phyloP scores from a whole-genome alignment of 352 stramenopile species.

The Globisporangium spinosum region DNA sequence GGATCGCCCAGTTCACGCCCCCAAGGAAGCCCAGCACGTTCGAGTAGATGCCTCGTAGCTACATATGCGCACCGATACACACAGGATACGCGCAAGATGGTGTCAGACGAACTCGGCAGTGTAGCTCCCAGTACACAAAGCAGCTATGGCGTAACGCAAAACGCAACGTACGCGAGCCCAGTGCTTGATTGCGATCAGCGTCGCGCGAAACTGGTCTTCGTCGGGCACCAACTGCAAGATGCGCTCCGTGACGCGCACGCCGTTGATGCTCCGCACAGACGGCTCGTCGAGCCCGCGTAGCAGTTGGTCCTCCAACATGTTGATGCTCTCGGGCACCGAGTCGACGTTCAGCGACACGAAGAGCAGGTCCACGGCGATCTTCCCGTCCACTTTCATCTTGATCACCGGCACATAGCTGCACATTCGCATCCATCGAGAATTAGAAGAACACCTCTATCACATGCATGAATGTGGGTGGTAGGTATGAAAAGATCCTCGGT shows the following conservation, averaged over 20 bases:
- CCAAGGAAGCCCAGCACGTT: constrained; percentile 98
- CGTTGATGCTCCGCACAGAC: constrained; percentile 92
- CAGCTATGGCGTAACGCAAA: neutral
- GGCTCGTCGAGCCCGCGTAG: constrained; percentile 90
- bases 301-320: constrained; percentile 79
- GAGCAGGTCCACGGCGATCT: constrained; percentile 90
- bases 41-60: constrained; percentile 96
- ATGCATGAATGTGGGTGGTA: neutral
- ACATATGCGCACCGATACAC: neutral
- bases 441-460: too few species aligned
- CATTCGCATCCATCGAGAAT: too few species aligned
- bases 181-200: constrained; percentile 90
- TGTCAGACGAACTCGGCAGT: neutral
- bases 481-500: neutral
- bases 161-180: constrained; percentile 70
- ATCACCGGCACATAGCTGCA: constrained; percentile 88
- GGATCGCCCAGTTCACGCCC: constrained; percentile 98
- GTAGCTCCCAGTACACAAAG: neutral
- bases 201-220: constrained; percentile 82
- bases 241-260: constrained; percentile 93
- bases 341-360: constrained; percentile 84
- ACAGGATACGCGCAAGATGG: neutral
- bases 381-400: constrained; percentile 90
- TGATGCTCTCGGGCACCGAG: constrained; percentile 53
- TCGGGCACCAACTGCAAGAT: constrained; percentile 91